Conservation (phyloP, 495 filamentous ascomycete genomes). For the Aspergillus homomorphus region DNA sequence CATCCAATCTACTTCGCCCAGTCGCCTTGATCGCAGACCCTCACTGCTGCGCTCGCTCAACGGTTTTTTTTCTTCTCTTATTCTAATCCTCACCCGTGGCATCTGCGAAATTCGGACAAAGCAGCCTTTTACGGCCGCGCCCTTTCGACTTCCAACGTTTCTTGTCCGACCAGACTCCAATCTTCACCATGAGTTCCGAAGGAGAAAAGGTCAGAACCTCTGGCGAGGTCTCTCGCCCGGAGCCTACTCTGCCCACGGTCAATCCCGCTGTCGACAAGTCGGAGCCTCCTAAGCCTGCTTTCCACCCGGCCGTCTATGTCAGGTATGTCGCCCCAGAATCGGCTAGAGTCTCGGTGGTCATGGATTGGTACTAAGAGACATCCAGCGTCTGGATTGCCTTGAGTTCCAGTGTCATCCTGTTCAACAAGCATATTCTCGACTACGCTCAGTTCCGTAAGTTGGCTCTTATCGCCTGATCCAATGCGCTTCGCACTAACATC, state of each 20-base stretch:
- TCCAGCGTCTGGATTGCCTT: constrained; percentile 83
- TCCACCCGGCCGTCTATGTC: constrained; percentile 90
- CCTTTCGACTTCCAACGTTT: constrained; percentile 53
- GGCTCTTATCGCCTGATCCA: neutral
- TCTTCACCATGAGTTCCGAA: constrained; percentile 57
- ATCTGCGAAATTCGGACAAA: constrained; percentile 45
- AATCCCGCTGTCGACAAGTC: constrained; percentile 70
- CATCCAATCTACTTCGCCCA: constrained; percentile 7
- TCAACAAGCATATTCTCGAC: constrained; percentile 98
- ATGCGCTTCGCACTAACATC: neutral
- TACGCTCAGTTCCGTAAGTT: constrained; percentile 78
- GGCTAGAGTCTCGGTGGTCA: neutral
- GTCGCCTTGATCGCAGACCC: constrained; percentile 15
- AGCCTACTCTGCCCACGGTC: constrained; percentile 72
- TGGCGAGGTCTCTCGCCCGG: constrained; percentile 61
- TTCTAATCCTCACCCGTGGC: constrained; percentile 39
- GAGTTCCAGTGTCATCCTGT: constrained; percentile 91
- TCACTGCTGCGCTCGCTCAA: constrained; percentile 7
- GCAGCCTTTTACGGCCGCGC: constrained; percentile 47
- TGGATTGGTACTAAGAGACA: constrained; percentile 21
- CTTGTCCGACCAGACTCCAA: constrained; percentile 44
- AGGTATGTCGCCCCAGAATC: constrained; percentile 53
- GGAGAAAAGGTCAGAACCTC: constrained; percentile 80
- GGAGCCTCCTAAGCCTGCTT: constrained; percentile 55
- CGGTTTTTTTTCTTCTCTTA: constrained; percentile 17